A percentile compares a stretch with the other conserved stretches of the same genome.
phyloP scores from a whole-genome alignment of 2,329 filamentous ascomycete species.

The Botryosphaeria dothidea region DNA sequence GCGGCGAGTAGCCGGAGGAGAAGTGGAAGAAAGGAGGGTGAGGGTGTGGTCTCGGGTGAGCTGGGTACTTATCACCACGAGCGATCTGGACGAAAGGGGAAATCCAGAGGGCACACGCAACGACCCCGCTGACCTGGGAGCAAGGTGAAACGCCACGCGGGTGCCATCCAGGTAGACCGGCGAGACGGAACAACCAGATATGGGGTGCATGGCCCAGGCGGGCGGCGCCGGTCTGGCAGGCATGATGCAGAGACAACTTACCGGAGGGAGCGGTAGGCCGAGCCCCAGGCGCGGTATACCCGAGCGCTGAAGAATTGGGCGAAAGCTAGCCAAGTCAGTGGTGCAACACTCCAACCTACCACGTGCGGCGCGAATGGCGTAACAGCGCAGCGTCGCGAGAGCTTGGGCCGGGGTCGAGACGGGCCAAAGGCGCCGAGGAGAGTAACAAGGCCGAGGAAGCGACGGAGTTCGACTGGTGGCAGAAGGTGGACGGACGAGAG shows the following conservation, averaged over 20 bases:
- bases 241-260: neutral
- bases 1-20: neutral
- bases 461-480: neutral
- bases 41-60: conserved; percentile 3
- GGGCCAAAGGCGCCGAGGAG: conserved; percentile 15
- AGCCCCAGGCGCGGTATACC: neutral
- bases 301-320: neutral
- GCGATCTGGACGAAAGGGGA: conserved; percentile 16
- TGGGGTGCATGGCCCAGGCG: conserved; percentile 6
- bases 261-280: neutral
- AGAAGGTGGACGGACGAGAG: conserved; percentile 19
- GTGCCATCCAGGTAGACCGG: conserved; percentile 12
- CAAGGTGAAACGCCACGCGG: conserved; percentile 38
- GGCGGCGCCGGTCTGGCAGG: neutral
- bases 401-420: neutral
- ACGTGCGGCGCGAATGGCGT: neutral
- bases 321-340: conserved; percentile 4
- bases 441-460: conserved; percentile 8
- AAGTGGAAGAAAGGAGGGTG: neutral
- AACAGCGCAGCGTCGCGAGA: neutral
- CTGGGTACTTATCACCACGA: neutral
- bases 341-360: neutral
- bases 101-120: neutral
- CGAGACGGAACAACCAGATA: neutral
- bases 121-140: conserved; percentile 9